Conservation (phyloP, 805 yeast genomes). For the Zygosaccharomyces bisporus region DNA sequence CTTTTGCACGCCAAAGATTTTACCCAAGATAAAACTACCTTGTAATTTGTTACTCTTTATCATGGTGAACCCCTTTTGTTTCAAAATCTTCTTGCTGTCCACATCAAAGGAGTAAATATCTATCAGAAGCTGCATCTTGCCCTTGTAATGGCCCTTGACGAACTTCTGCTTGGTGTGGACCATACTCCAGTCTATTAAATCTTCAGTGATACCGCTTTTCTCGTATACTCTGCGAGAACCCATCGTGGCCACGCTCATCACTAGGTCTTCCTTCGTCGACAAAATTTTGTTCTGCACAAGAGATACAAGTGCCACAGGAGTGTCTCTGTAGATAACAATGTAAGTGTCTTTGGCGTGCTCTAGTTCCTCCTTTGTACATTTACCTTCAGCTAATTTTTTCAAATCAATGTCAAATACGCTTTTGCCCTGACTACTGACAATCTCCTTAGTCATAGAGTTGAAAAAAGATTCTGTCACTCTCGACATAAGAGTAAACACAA, state of each 20-base stretch:
- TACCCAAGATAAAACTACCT: conserved; percentile 31
- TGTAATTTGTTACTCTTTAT: conserved; percentile 30
- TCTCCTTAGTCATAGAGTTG: conserved; percentile 38
- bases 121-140: conserved; percentile 40
- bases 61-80: conserved; percentile 42
- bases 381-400: conserved; percentile 15
- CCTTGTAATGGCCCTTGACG: conserved; percentile 34
- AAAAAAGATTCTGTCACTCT: conserved; percentile 47
- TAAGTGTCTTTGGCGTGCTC: conserved; percentile 47
- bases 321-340: conserved; percentile 58
- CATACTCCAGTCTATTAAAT: conserved; percentile 60
- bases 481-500: conserved; percentile 41
- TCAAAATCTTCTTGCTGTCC: conserved; percentile 38
- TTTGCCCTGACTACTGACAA: conserved; percentile 38
- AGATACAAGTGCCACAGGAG: conserved; percentile 64
- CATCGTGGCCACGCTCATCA: conserved; percentile 51
- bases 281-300: conserved; percentile 42
- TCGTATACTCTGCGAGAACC: conserved; percentile 68
- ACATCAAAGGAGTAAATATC: conserved; percentile 54
- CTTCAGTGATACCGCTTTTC: conserved; percentile 58
- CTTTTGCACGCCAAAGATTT: conserved; percentile 31
- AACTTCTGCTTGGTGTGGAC: conserved; percentile 42
- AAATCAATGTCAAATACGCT: conserved; percentile 49
- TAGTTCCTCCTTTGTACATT: conserved; percentile 30
- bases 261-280: conserved; percentile 41